Percentiles rank a stretch among this genome's conserved stretches.
Conservation (phyloP, 139 green algal species). For the Asterochloris erici region DNA sequence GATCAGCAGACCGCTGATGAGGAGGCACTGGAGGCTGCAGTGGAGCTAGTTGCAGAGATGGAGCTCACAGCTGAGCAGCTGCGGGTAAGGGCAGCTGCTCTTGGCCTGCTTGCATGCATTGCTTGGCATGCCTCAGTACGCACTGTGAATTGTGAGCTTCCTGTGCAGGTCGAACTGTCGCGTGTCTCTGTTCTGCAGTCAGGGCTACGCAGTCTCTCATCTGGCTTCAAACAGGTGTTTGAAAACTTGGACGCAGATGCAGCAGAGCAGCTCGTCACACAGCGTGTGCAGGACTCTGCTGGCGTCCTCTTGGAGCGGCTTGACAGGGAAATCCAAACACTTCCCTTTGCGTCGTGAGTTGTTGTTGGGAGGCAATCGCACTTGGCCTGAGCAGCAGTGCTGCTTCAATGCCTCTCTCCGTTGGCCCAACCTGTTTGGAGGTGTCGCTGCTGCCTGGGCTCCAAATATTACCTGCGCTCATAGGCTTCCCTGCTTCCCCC, state of each 20-base stretch:
- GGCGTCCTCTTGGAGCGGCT: slow-evolving; percentile 39
- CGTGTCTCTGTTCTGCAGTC: neutral
- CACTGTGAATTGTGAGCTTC: neutral
- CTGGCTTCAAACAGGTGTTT: slow-evolving; percentile 44
- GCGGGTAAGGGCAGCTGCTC: slow-evolving; percentile 38
- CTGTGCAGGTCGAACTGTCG: neutral
- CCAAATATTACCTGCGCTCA: neutral
- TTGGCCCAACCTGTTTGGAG: neutral
- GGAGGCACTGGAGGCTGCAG: slow-evolving; percentile 41
- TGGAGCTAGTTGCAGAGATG: slow-evolving; percentile 78
- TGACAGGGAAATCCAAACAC: slow-evolving; percentile 37
- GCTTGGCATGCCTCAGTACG: neutral
- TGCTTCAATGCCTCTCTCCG: neutral
- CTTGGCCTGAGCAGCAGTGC: too few species aligned
- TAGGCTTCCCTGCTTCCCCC: neutral
- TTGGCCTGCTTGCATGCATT: neutral
- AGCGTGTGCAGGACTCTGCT: slow-evolving; percentile 8
- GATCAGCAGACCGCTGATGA: slow-evolving; percentile 23
- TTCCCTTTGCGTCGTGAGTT: slow-evolving; percentile 55
- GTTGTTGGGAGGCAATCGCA: too few species aligned
- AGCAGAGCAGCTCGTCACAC: slow-evolving; percentile 4
- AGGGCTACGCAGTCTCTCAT: neutral
- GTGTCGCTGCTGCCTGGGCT: neutral
- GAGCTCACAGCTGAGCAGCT: slow-evolving; percentile 78
- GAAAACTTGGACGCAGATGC: neutral